phyloP scores from a whole-genome alignment of 257 asterid species.

The Oldenlandia corymbosa region DNA sequence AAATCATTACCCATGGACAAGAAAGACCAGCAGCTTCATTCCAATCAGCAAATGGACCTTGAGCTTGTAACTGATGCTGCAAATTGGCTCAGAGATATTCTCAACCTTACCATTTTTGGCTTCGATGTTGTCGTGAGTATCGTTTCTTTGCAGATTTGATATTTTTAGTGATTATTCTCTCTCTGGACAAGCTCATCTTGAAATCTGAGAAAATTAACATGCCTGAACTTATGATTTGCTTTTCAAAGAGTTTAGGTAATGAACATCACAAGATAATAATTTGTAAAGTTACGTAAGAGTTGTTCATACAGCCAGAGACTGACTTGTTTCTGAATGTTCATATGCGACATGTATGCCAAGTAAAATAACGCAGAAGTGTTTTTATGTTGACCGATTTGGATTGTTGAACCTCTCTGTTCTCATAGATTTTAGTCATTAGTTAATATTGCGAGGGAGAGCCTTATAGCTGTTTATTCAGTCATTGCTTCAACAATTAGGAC shows the following conservation, averaged over 20 bases:
- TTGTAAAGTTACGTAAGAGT: too few species aligned
- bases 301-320: neutral
- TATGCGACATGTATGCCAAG: neutral
- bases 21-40: slow-evolving; percentile 29
- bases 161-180: neutral
- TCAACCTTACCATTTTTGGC: slow-evolving; percentile 82
- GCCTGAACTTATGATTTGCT: too few species aligned
- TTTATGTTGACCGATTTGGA: neutral
- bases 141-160: neutral
- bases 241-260: neutral
- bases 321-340: neutral
- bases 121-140: slow-evolving; percentile 85
- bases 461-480: neutral
- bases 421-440: neutral
- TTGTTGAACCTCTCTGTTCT: neutral
- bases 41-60: slow-evolving; percentile 52
- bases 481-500: too few species aligned
- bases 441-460: neutral
- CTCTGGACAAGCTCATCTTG: neutral
- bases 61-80: slow-evolving; percentile 76
- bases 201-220: neutral
- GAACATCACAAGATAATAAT: neutral
- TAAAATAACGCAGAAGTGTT: neutral
- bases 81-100: slow-evolving; percentile 61
- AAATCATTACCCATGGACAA: slow-evolving; percentile 73